These are phyloP conservation scores for Colletotrichum agaves DNA, from an alignment of 2,329 filamentous ascomycete species.

Conservation along the genomic window DNA sequence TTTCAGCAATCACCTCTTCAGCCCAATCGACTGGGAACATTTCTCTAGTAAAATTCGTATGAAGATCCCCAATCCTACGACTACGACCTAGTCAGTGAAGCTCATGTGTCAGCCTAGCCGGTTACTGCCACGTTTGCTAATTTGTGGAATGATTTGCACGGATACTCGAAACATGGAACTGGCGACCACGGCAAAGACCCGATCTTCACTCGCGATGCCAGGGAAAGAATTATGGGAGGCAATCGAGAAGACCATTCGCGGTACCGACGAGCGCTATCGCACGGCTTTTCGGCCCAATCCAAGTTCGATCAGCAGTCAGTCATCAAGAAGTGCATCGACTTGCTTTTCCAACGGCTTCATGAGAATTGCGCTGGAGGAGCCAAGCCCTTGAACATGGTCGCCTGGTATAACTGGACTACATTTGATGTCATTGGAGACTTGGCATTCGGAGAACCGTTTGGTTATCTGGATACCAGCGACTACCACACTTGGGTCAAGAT, in stretches of 20 bases:
- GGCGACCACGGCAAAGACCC: slow-evolving; percentile 18
- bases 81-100: too few relatives aligned
- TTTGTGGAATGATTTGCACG: slow-evolving; percentile 58
- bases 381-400: slow-evolving; percentile 15
- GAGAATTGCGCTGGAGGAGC: slow-evolving; percentile 18
- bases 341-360: slow-evolving; percentile 46
- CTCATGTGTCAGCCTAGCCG: too few relatives aligned
- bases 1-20: too few relatives aligned
- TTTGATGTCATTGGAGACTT: slow-evolving; percentile 48
- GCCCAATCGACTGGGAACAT: too few relatives aligned
- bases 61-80: too few relatives aligned
- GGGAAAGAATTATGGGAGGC: slow-evolving; percentile 28
- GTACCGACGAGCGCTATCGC: slow-evolving; percentile 41
- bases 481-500: slow-evolving; percentile 44
- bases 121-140: too few relatives aligned
- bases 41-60: too few relatives aligned
- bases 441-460: slow-evolving; percentile 45
- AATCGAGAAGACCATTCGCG: slow-evolving; percentile 39
- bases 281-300: slow-evolving; percentile 45
- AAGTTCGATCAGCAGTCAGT: slow-evolving; percentile 38
- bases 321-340: slow-evolving; percentile 44
- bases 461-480: slow-evolving; percentile 40
- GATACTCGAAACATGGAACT: slow-evolving; percentile 36
- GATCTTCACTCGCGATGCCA: background rate
- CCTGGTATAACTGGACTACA: slow-evolving; percentile 41